These are phyloP conservation scores for Erythrobasidium hasegawianum DNA, from an alignment of 1,284 basidiomycete species.

Conservation along the genomic window DNA sequence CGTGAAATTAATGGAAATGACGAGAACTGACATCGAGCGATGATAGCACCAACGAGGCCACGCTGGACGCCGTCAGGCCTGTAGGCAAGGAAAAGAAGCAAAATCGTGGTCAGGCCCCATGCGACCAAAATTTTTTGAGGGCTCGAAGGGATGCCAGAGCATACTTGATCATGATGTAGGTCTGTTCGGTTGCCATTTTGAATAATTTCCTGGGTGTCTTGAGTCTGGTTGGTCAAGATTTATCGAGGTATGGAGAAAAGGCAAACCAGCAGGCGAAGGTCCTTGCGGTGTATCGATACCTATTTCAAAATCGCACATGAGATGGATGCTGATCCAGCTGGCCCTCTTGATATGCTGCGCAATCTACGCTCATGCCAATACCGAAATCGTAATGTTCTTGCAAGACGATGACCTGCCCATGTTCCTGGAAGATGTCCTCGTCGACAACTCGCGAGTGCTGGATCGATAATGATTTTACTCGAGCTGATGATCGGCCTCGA, in stretches of 20 bases:
- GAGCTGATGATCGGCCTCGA: neutral
- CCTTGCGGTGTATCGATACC: no score
- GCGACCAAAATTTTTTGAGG: no score
- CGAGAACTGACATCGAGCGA: slow-evolving; percentile 35
- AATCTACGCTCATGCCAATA: slow-evolving; percentile 6
- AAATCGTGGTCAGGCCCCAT: neutral
- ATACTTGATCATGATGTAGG: slow-evolving; percentile 57
- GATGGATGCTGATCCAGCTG: neutral
- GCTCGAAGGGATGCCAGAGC: slow-evolving; percentile 9
- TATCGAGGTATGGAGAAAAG: neutral
- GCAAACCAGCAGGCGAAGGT: neutral
- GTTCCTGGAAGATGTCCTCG: neutral
- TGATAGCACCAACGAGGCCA: slow-evolving; percentile 75
- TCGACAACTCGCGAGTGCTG: neutral
- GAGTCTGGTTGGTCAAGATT: neutral
- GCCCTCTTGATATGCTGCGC: neutral
- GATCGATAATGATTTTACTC: neutral
- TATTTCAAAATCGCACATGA: neutral
- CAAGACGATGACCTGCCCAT: neutral
- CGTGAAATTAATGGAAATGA: no score
- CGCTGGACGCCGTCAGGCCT: slow-evolving; percentile 97
- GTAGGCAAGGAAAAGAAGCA: slow-evolving; percentile 35
- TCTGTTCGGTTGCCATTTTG: slow-evolving; percentile 54
- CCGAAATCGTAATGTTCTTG: slow-evolving; percentile 22
- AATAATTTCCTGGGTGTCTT: neutral